These are phyloP conservation scores for Eremomyces bilateralis DNA, from an alignment of 495 filamentous ascomycete species.

Conservation along the genomic window DNA sequence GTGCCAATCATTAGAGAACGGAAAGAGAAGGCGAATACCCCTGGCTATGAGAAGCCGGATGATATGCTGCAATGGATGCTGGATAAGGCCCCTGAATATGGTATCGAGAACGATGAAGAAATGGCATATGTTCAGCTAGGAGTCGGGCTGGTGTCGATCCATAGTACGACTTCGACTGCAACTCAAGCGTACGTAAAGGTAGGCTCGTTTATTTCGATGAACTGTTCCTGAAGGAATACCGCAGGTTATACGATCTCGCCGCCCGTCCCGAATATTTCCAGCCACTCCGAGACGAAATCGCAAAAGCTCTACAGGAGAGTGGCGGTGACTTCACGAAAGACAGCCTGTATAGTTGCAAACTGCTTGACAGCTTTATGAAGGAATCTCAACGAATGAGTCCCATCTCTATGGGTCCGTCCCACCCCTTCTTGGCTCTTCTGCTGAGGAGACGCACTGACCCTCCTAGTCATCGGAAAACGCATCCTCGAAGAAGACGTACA, in stretches of 20 bases:
- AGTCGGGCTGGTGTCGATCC: not conserved
- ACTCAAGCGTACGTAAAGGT: constrained; percentile 1
- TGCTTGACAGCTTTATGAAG: constrained; percentile 3
- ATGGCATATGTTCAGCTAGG: not conserved
- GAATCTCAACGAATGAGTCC: constrained; percentile 1
- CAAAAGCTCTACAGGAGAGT: not conserved
- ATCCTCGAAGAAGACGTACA: constrained; percentile 7
- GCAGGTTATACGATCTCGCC: constrained; percentile 1
- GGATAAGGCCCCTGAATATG: not conserved
- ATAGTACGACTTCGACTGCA: not conserved
- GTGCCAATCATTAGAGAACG: not conserved
- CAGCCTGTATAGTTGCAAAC: not conserved
- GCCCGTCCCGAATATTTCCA: not conserved
- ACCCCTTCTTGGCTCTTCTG: too few species aligned
- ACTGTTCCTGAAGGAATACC: too few species aligned
- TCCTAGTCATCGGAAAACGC: too few species aligned
- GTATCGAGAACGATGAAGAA: not conserved
- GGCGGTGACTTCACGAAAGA: not conserved
- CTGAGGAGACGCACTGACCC: too few species aligned
- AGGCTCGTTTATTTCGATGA: too few species aligned
- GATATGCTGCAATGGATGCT: constrained; percentile 1
- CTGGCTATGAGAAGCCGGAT: not conserved
- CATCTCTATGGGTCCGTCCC: too few species aligned
- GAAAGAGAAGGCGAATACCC: not conserved
- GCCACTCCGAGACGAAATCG: constrained; percentile 1